Conservation (phyloP, 2,329 filamentous ascomycete genomes). For the Ambrosiella xylebori region DNA sequence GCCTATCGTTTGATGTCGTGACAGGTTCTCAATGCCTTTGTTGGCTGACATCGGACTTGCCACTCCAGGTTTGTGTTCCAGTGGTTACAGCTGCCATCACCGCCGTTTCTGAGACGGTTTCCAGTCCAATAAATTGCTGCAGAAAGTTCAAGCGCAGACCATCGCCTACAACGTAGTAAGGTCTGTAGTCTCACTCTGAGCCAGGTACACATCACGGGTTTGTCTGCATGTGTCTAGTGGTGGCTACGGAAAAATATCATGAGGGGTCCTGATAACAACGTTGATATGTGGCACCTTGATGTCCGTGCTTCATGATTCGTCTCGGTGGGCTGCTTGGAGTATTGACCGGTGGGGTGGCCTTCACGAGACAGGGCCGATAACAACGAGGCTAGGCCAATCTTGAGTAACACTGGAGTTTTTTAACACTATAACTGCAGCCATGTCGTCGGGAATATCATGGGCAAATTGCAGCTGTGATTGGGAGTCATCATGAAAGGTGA, state of each 20-base stretch:
- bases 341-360: not conserved
- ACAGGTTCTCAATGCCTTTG: not conserved
- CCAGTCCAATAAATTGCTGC: not conserved
- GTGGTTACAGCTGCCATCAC: not conserved
- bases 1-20: not conserved
- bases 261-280: not conserved
- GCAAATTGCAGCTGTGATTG: not conserved
- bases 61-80: not conserved
- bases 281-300: not conserved
- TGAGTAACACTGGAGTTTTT: not conserved
- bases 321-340: not conserved
- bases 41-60: not conserved
- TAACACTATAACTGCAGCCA: not conserved
- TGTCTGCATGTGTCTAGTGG: not conserved
- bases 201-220: not conserved
- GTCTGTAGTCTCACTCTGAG: not conserved
- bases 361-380: not conserved
- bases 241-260: not conserved
- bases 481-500: not conserved
- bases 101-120: not conserved
- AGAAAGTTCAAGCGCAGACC: not conserved
- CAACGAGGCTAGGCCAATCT: not conserved
- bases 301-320: not conserved
- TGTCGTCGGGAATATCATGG: slow-evolving; percentile 3
- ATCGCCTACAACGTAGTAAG: not conserved